A percentile compares a stretch with the other conserved stretches of the same genome.
These are phyloP conservation scores for Neurospora discreta DNA, from an alignment of 495 filamentous ascomycete genomes.

Conservation along the genomic window DNA sequence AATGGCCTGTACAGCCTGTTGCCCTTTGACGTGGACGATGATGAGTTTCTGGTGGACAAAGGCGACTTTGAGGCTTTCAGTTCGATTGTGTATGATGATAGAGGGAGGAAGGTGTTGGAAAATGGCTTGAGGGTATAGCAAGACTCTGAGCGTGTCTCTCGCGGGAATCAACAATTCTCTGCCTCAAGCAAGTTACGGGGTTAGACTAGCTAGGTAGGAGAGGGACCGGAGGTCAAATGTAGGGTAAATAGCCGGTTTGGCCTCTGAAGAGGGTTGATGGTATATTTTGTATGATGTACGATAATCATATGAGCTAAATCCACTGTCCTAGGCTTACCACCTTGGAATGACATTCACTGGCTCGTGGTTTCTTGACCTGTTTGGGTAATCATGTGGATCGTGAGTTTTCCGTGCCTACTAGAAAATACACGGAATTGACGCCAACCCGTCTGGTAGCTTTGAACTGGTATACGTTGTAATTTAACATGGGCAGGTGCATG, in stretches of 20 bases:
- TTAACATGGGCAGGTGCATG: background rate
- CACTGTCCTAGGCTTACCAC: background rate
- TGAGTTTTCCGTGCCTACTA: background rate
- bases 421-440: background rate
- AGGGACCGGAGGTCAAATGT: background rate
- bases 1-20: slow-evolving; percentile 39
- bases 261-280: background rate
- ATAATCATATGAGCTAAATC: background rate
- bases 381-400: background rate
- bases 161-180: background rate
- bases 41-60: slow-evolving; percentile 30
- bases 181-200: background rate
- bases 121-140: slow-evolving; percentile 22
- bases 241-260: background rate
- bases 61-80: slow-evolving; percentile 45
- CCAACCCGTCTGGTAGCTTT: background rate
- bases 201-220: background rate
- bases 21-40: slow-evolving; percentile 32
- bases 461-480: background rate
- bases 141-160: background rate
- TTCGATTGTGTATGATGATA: slow-evolving; percentile 33
- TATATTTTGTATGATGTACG: background rate
- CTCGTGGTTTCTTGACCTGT: background rate
- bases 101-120: slow-evolving; percentile 26
- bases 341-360: background rate